phyloP scores from a whole-genome alignment of 352 stramenopile species.

The Pythium aquatile region DNA sequence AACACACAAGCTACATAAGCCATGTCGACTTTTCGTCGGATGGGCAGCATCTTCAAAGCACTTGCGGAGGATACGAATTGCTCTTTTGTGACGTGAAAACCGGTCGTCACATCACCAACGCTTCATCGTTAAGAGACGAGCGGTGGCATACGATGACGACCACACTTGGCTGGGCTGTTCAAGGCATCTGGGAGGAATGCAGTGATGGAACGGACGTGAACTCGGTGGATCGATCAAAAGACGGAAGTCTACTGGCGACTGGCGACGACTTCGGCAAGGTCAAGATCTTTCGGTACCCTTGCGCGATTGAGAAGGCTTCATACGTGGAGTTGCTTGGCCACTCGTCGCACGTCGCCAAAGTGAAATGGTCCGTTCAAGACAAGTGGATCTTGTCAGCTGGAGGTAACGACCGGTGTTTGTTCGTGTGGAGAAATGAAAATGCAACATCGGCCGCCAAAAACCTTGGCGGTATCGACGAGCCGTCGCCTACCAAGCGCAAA shows the following conservation, averaged over 20 bases:
- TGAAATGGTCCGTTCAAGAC: conserved; percentile 63
- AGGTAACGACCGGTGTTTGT: conserved; percentile 76
- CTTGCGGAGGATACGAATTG: conserved; percentile 86
- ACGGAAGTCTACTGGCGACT: conserved; percentile 60
- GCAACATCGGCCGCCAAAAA: neutral
- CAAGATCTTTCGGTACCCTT: conserved; percentile 89
- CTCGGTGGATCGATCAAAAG: conserved; percentile 59
- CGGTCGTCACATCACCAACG: conserved; percentile 67
- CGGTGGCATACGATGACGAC: conserved; percentile 90
- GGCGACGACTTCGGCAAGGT: conserved; percentile 85
- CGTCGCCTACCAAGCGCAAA: conserved; percentile 4
- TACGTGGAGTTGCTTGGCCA: conserved; percentile 65
- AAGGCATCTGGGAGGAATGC: conserved; percentile 85
- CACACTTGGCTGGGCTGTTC: conserved; percentile 86
- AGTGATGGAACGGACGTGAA: conserved; percentile 86
- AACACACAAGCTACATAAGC: conserved; percentile 76
- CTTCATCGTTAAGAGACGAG: conserved; percentile 82
- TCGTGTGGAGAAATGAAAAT: conserved; percentile 66
- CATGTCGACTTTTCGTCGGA: conserved; percentile 79
- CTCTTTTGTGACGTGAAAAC: conserved; percentile 85
- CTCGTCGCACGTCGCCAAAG: conserved; percentile 78
- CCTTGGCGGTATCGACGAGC: neutral
- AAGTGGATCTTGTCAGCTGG: conserved; percentile 65
- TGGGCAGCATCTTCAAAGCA: conserved; percentile 63
- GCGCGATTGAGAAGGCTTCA: conserved; percentile 50